Evolutionary conservation across 192 early-diverging fungal species (phyloP).

Genomic region (Entomortierella lignicola): DNA sequence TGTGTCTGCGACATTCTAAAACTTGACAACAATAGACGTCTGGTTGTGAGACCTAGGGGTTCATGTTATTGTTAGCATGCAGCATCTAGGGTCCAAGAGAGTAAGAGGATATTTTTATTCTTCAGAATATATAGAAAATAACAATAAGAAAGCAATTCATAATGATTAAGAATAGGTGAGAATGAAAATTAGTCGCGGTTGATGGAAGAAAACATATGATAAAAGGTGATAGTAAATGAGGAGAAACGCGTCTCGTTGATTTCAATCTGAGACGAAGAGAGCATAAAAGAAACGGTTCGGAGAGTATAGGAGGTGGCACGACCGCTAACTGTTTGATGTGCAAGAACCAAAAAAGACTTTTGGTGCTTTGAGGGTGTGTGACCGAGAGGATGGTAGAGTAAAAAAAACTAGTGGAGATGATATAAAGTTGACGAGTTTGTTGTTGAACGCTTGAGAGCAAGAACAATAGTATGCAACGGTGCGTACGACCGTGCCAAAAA

Average conservation of each 20-base stretch:
- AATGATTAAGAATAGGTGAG: not conserved
- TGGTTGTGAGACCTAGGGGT: not conserved
- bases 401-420: not conserved
- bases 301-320: conserved; percentile 12
- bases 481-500: conserved; percentile 15
- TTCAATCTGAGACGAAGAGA: conserved; percentile 6
- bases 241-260: not conserved
- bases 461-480: not conserved
- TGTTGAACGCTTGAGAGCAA: not conserved
- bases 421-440: not conserved
- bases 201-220: not conserved
- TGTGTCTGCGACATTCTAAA: conserved; percentile 24
- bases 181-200: not conserved
- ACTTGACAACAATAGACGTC: not conserved
- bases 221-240: not conserved
- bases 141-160: not conserved
- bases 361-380: not conserved
- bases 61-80: not conserved
- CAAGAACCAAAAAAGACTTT: not conserved
- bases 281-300: not conserved
- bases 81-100: not conserved
- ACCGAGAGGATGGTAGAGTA: not conserved
- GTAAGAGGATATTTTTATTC: not conserved
- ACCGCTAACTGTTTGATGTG: not conserved
- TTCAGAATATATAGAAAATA: not conserved